Base-by-base conservation (phyloP, 805 yeast genomes). In the Geotrichum ghanense region DNA sequence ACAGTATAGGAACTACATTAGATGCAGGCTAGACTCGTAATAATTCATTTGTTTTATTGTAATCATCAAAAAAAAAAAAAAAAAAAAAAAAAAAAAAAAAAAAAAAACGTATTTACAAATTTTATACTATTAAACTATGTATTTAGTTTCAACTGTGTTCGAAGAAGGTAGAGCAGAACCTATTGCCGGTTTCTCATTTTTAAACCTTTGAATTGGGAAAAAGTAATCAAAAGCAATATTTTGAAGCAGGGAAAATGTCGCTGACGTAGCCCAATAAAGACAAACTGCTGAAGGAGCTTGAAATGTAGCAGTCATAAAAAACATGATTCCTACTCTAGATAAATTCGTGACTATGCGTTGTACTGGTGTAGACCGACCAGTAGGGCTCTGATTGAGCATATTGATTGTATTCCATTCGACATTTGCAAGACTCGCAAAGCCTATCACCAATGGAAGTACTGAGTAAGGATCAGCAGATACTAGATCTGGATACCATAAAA, bases 221-320 rank as follows among this genome's bases (percentile, higher is more conserved):
- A 70, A 62, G 54, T 69, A 66, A 57, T 89, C 92, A 57, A 90
- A 65, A 16, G 83, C 50, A 12, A 82, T 61, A 60, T 89, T 90
- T 56, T 90, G 97, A 0, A 75, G 50, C 49, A 85, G 65, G 2
- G 97, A 88, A 59, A 72, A 89, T 3, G 73, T 54, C 59, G 87
- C 89, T 0, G 96, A 87, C 42, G 90, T 78, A 24, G 86, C 72
- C 98, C 97, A 90, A 64, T 89, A 90, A n/a, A 87, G 60, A 0
- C 82, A 76, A 27, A 89, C 66, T 0, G 94, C 86, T 23, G 81
- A 69, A 0, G 97, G 95, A 0, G 95, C 94, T 56, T 88, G 92
- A 37, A 88, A 76, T 0, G 95, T 72, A 17, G 88, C 69, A 3
- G 87, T 88, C 82, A 87, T 86, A 64, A 90, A 69, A 52, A 85